Base-by-base conservation (phyloP, 2,329 filamentous ascomycete species). In the Aciculosporium take region DNA sequence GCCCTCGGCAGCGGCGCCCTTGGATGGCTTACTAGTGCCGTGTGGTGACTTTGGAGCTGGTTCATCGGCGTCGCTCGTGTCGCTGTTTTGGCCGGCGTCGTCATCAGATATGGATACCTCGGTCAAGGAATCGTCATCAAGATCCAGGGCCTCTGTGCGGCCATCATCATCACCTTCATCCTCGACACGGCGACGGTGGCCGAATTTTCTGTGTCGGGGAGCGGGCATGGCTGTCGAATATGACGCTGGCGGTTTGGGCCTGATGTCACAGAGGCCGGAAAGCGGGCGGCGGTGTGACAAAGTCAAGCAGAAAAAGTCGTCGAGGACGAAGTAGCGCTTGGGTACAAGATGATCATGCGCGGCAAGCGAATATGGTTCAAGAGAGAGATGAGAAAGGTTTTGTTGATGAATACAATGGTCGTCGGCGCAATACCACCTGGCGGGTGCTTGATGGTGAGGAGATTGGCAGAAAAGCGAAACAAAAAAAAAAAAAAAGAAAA, bases 161-260 rank as follows among this genome's bases (percentile, higher is more conserved):
- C 65, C 72, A 48, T 83, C 79, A 49, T 83, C 80, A 52, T 83
- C 80, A 51, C 72, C 79, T 56, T 84, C 79, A 53, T 84, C 79
- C 59, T 79, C 77, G 49, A 77, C 70, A 51, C 79, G 74, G 57
- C 80, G 76, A 54, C 79, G 74, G 51, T 75, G 75, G 56, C 76
- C 76, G 59, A 81, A 72, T 62, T 77, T 79, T 63, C 72, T 79
- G 60, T 76, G 74, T 56, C 74, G 72, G 54, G 71, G 58, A 45
- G 49, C 54, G 56, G 60, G 55, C 59, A 61, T 62, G 49, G 36
- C 52, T 53, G 53, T 48, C 49, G 47, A 20, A 20, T 24, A 33
- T 17, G 29, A 21, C n/a, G 39, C 37, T 25, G 34, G 24, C 33
- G 7, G 35, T 25, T 21, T 23, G 13, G 38, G 13, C 31, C 27